These are phyloP conservation scores for Starmerella apis DNA, from an alignment of 805 yeast species.

Conservation along the genomic window DNA sequence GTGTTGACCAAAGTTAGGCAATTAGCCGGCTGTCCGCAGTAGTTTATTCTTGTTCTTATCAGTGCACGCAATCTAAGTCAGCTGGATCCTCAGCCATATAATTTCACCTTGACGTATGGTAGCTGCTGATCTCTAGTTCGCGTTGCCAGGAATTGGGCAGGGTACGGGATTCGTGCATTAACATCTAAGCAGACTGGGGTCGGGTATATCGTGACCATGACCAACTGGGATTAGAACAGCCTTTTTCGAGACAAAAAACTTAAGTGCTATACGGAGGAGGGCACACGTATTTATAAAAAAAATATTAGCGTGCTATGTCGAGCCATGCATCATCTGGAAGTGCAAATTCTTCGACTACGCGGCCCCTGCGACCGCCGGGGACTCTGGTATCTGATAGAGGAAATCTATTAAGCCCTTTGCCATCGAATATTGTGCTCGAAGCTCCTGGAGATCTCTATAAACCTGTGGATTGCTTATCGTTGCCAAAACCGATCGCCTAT, in stretches of 20 bases:
- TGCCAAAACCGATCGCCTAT: slow-evolving; percentile 32
- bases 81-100: not conserved
- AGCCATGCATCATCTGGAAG: not conserved
- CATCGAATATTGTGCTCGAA: slow-evolving; percentile 5
- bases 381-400: slow-evolving; percentile 19
- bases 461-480: slow-evolving; percentile 27
- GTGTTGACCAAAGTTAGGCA: not conserved
- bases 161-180: not conserved
- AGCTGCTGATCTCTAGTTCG: not conserved
- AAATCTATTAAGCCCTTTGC: slow-evolving; percentile 13
- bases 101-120: not conserved
- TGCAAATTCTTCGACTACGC: not conserved
- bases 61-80: not conserved
- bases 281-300: not conserved
- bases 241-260: not conserved
- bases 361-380: slow-evolving; percentile 15
- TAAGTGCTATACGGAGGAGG: not conserved
- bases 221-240: not conserved
- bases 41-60: not conserved
- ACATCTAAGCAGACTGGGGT: slow-evolving; percentile 6
- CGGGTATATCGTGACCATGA: slow-evolving; percentile 1
- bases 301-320: too few species aligned
- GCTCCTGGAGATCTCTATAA: slow-evolving; percentile 29
- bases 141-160: not conserved
- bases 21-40: not conserved